These are phyloP conservation scores for Trametes pubescens DNA, from an alignment of 1,284 basidiomycete genomes.

Conservation along the genomic window DNA sequence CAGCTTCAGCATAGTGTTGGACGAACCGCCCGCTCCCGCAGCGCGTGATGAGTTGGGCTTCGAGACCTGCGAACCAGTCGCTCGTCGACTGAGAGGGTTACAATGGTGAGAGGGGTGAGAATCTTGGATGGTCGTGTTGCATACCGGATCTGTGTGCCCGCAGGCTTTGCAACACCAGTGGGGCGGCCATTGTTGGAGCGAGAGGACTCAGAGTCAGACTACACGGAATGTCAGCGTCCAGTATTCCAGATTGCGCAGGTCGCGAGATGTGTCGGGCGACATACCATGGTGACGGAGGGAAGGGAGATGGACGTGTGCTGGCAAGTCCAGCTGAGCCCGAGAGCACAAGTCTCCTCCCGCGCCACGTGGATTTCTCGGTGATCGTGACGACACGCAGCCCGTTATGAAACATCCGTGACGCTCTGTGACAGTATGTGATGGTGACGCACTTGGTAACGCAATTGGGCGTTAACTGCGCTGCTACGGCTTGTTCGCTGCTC, in stretches of 20 bases:
- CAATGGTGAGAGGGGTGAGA: not conserved
- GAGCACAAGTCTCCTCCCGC: slow-evolving; percentile 7
- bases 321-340: slow-evolving; percentile 32
- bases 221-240: not conserved
- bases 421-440: slow-evolving; percentile 25
- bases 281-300: slow-evolving; percentile 41
- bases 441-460: slow-evolving; percentile 29
- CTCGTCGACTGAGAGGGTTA: slow-evolving; percentile 71
- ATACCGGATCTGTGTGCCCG: slow-evolving; percentile 81
- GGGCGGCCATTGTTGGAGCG: slow-evolving; percentile 36
- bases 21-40: slow-evolving; percentile 95
- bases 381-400: slow-evolving; percentile 13
- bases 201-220: slow-evolving; percentile 49
- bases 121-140: slow-evolving; percentile 36
- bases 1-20: slow-evolving; percentile 97
- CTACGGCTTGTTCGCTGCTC: not conserved
- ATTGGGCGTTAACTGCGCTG: not conserved
- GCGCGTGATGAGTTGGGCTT: slow-evolving; percentile 91
- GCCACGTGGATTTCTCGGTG: slow-evolving; percentile 34
- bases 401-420: too few species aligned
- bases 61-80: slow-evolving; percentile 70
- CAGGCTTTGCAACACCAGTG: slow-evolving; percentile 68
- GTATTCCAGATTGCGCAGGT: not conserved
- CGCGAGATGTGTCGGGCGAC: slow-evolving; percentile 17
- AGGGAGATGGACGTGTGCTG: slow-evolving; percentile 40